Evolutionary conservation across 371 early-diverging fungal species (phyloP).

Genomic region (Blyttiomyces sp.): DNA sequence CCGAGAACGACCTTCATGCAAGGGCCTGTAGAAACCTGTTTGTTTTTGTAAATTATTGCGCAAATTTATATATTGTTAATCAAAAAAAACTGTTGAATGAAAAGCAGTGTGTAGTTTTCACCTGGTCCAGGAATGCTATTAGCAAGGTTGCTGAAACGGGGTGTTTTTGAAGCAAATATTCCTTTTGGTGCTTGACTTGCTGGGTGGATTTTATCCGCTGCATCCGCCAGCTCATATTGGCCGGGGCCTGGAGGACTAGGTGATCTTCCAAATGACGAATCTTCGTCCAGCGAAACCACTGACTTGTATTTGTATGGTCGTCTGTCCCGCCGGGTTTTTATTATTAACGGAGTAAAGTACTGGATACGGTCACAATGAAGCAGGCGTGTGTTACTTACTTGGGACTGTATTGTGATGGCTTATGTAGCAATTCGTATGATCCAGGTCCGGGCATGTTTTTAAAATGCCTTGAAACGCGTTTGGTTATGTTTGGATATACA

Average conservation of each 20-base stretch:
- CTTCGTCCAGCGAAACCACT: constrained; percentile 6
- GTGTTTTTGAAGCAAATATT: background rate
- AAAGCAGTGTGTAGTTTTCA: too few relatives aligned
- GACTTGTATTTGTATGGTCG: constrained; percentile 15
- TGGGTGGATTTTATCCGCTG: constrained; percentile 27
- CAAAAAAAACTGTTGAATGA: too few relatives aligned
- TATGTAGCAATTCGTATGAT: constrained; percentile 13
- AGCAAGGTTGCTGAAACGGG: background rate
- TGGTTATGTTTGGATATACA: background rate
- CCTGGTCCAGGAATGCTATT: background rate
- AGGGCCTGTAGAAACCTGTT: background rate
- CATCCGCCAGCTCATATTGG: constrained; percentile 32
- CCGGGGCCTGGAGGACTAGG: constrained; percentile 39
- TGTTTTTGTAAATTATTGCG: background rate
- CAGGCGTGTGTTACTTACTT: background rate
- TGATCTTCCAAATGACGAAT: background rate
- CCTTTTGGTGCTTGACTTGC: background rate
- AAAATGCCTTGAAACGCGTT: too few relatives aligned
- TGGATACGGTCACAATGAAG: background rate
- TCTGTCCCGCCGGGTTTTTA: constrained; percentile 7
- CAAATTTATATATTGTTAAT: background rate
- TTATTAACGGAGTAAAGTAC: constrained; percentile 4
- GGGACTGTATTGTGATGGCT: background rate
- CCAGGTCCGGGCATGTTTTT: constrained; percentile 34
- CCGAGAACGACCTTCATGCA: background rate